phyloP scores from a whole-genome alignment of 73 alveolate species.

The Uronychia binucleata region DNA sequence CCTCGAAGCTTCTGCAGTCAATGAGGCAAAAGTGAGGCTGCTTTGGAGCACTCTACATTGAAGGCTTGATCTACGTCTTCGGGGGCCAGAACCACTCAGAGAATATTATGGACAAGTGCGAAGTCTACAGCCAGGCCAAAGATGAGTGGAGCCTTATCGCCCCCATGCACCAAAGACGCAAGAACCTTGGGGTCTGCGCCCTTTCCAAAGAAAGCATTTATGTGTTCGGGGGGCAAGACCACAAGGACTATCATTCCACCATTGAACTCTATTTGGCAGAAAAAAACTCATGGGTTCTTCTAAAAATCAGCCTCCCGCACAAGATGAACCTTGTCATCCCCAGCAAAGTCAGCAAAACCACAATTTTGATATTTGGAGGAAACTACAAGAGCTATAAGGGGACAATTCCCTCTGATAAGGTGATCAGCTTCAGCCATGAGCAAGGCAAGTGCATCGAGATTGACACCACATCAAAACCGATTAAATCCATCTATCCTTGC shows the following conservation, averaged over 20 bases:
- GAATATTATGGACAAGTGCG: conserved; percentile 55
- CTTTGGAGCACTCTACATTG: conserved; percentile 53
- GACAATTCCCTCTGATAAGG: background rate
- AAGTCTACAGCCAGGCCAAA: conserved; percentile 26
- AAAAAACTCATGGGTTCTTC: conserved; percentile 31
- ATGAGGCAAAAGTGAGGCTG: conserved; percentile 67
- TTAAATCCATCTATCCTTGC: conserved; percentile 9
- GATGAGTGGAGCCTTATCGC: conserved; percentile 51
- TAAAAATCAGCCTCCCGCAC: background rate
- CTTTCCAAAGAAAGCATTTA: conserved; percentile 55
- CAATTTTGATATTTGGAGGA: background rate
- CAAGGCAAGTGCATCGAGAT: background rate
- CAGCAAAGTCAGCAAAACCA: background rate
- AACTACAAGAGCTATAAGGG: background rate
- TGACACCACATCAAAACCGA: conserved; percentile 2
- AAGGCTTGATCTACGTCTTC: conserved; percentile 40
- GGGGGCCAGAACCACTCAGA: conserved; percentile 67
- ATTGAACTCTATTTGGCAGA: conserved; percentile 33
- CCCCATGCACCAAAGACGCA: conserved; percentile 47
- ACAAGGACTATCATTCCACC: conserved; percentile 3
- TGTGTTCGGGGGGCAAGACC: conserved; percentile 64
- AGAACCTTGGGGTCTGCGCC: conserved; percentile 54
- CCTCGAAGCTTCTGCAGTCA: conserved; percentile 15
- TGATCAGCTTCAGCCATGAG: background rate
- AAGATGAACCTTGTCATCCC: background rate